phyloP scores from a whole-genome alignment of 306 rosid genomes.

The Begonia fuchsioides region DNA sequence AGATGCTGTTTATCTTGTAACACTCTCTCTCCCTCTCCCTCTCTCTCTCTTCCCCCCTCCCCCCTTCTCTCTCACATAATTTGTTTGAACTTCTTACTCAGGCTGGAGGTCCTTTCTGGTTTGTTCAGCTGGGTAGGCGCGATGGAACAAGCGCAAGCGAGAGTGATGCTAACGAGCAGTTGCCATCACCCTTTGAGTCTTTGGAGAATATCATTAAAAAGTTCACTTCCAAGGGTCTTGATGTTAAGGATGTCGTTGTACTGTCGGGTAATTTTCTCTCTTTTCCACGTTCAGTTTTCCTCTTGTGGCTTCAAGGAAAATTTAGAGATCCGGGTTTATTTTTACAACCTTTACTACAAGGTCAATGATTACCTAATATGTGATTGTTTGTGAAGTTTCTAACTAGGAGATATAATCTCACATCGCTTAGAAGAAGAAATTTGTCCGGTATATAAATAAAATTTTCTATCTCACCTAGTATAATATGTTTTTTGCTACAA shows the following conservation, averaged over 20 bases:
- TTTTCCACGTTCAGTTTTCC: neutral
- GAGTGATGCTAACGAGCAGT: slow-evolving; percentile 33
- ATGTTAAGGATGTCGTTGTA: slow-evolving; percentile 54
- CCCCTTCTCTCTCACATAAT: too few relatives aligned
- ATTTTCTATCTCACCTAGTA: too few relatives aligned
- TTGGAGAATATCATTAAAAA: slow-evolving; percentile 45
- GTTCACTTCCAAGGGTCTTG: slow-evolving; percentile 53
- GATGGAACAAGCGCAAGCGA: slow-evolving; percentile 60
- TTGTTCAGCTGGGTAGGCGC: slow-evolving; percentile 57
- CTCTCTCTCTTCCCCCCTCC: neutral
- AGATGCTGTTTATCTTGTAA: slow-evolving; percentile 69
- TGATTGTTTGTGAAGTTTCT: too few relatives aligned
- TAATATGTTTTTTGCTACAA: too few relatives aligned
- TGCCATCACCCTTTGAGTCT: slow-evolving; percentile 79
- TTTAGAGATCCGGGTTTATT: too few relatives aligned
- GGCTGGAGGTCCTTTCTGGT: slow-evolving; percentile 72
- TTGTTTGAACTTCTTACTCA: slow-evolving; percentile 1
- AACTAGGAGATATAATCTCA: too few relatives aligned
- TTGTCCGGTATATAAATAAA: too few relatives aligned
- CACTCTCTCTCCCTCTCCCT: neutral
- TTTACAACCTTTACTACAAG: too few relatives aligned
- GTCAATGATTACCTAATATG: too few relatives aligned
- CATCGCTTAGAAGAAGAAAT: too few relatives aligned
- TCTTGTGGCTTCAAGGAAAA: neutral
- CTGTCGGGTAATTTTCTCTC: slow-evolving; percentile 50